Evolutionary conservation across 805 yeast genomes (phyloP).

Genomic region (Kluyveromyces wickerhamii): DNA sequence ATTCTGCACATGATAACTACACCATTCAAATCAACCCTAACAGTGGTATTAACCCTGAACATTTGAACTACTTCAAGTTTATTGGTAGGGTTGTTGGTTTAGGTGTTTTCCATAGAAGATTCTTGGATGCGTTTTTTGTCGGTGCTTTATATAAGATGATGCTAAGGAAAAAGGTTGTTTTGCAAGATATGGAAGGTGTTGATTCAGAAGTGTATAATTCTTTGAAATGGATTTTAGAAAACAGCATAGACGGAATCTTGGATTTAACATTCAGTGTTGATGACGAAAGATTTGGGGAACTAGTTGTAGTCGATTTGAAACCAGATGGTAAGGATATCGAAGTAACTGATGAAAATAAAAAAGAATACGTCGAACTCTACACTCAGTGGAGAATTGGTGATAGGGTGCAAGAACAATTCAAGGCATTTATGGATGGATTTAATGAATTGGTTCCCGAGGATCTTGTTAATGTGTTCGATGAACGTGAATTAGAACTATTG

Average conservation of each 20-base stretch:
- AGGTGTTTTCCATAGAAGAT: constrained; percentile 97
- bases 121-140: constrained; percentile 95
- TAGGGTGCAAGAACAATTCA: constrained; percentile 92
- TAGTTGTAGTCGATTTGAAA: constrained; percentile 81
- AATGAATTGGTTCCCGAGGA: constrained; percentile 97
- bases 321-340: constrained; percentile 82
- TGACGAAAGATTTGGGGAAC: constrained; percentile 93
- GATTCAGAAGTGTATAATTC: constrained; percentile 96
- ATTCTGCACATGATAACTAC: constrained; percentile 96
- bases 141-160: constrained; percentile 98
- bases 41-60: constrained; percentile 95
- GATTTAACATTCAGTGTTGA: constrained; percentile 83
- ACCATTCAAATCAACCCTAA: constrained; percentile 97
- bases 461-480: constrained; percentile 92
- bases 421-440: constrained; percentile 95
- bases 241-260: constrained; percentile 80
- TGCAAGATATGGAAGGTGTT: constrained; percentile 98
- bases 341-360: constrained; percentile 90
- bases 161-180: constrained; percentile 85
- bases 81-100: constrained; percentile 97
- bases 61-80: constrained; percentile 93
- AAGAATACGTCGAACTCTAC: constrained; percentile 88
- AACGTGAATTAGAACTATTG: constrained; percentile 89
- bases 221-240: constrained; percentile 90
- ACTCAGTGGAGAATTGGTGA: constrained; percentile 93